Conservation (phyloP, 2,329 filamentous ascomycete genomes). For the Xylogone sp. region DNA sequence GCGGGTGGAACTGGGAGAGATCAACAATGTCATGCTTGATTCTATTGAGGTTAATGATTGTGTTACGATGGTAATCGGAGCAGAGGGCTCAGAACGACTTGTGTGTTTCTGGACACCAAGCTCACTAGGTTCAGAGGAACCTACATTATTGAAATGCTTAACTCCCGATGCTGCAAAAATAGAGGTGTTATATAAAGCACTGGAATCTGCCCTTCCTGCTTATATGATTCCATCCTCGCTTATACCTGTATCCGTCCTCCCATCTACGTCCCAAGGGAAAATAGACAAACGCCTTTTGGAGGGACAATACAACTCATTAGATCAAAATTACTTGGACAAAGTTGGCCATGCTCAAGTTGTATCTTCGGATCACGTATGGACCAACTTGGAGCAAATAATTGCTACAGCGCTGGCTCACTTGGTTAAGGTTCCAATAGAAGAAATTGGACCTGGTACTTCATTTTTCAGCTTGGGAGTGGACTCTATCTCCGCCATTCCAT, state of each 20-base stretch:
- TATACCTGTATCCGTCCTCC: conserved; percentile 65
- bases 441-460: conserved; percentile 62
- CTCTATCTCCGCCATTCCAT: conserved; percentile 73
- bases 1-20: conserved; percentile 73
- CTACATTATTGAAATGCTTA: conserved; percentile 25
- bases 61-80: conserved; percentile 54
- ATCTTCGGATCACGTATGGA: conserved; percentile 38
- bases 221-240: conserved; percentile 81
- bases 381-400: conserved; percentile 51
- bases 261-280: conserved; percentile 73
- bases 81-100: conserved; percentile 47
- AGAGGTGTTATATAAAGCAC: conserved; percentile 45
- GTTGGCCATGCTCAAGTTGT: conserved; percentile 16
- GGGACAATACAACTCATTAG: conserved; percentile 42
- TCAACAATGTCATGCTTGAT: conserved; percentile 59
- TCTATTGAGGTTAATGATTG: conserved; percentile 54
- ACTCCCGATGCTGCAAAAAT: conserved; percentile 33
- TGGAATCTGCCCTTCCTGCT: conserved; percentile 55
- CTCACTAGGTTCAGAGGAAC: background rate
- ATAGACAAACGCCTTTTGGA: conserved; percentile 57
- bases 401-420: conserved; percentile 49
- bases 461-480: conserved; percentile 79
- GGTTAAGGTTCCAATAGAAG: conserved; percentile 38
- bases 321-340: conserved; percentile 38
- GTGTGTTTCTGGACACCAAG: conserved; percentile 65